A percentile compares a stretch with the other conserved stretches of the same genome.
Conservation (phyloP, 805 yeast species). For the Komagataella populi region DNA sequence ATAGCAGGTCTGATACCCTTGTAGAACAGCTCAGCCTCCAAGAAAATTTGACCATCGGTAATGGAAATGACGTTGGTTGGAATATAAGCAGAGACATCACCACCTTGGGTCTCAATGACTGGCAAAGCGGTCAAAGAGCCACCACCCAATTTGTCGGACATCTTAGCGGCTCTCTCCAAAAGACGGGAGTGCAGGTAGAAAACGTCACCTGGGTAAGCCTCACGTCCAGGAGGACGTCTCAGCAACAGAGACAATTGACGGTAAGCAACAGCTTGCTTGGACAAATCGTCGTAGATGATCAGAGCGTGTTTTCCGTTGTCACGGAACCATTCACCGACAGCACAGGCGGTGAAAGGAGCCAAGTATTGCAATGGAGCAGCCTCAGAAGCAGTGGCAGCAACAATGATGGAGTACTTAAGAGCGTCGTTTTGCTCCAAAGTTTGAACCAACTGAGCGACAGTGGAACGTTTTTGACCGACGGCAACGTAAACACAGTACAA, state of each 20-base stretch:
- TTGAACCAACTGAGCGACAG: conserved; percentile 99
- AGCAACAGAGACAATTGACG: conserved; percentile 96
- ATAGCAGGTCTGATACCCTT: conserved; percentile 99
- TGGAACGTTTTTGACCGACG: conserved; percentile 99
- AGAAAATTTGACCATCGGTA: conserved; percentile 96
- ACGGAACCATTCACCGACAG: conserved; percentile 99
- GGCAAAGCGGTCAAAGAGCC: conserved; percentile 96
- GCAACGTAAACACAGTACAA: conserved; percentile 99
- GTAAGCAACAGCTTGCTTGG: conserved; percentile 99
- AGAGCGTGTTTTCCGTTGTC: conserved; percentile 97
- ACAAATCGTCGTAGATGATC: conserved; percentile 94
- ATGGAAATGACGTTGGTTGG: conserved; percentile 97
- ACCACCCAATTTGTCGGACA: conserved; percentile 79
- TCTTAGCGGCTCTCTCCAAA: conserved; percentile 95
- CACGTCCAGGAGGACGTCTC: conserved; percentile 97
- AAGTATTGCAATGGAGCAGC: conserved; percentile 99
- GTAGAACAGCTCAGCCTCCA: conserved; percentile 99
- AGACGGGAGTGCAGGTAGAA: conserved; percentile 92
- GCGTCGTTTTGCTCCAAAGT: conserved; percentile 98
- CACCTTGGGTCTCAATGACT: conserved; percentile 97
- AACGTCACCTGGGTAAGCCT: conserved; percentile 95
- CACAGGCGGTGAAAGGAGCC: conserved; percentile 99
- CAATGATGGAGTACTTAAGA: conserved; percentile 92
- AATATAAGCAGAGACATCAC: conserved; percentile 96
- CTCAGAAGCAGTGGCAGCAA: conserved; percentile 99